Evolutionary conservation across 345 rosid species (phyloP), one percentile per base, ranked within the genome.

Genomic region (Passiflora organensis): DNA sequence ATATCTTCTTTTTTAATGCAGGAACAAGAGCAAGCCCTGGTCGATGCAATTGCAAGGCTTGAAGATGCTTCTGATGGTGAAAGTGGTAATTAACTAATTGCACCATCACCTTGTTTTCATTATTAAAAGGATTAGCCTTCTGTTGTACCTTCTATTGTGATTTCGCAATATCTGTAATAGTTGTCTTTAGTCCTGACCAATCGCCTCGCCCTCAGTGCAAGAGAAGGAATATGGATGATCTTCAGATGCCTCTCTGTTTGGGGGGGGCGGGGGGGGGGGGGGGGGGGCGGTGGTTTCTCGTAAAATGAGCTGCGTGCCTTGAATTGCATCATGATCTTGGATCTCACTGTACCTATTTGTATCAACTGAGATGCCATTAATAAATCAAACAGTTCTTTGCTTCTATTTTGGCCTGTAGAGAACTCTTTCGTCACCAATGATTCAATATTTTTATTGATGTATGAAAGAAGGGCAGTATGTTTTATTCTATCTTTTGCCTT

Each of bases 11-110:
- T 57, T 45, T 43, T 46, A 22, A 34, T 62, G 70, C 72, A 94
- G 99, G 93, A 94, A 32, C 97, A 89, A 42, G 97, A 89, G 72
- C 84, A 75, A 78, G 96, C 95, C 55, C 90, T 94, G 52, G 66
- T 85, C 14, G 85, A 80, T 20, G 99, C 97, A 39, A 94, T 94
- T 53, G 83, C 97, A 13, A 82, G 75, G 79, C 95, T 94, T 42
- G 93, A 87, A 75, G 96, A 82, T 65, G 88, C 91, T 47, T 87
- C 97, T 69, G 99, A 89, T 37, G 96, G 88, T 69, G 97, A 89
- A 82, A 89, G 97, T 55, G 99, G 97, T 85, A 89, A 87, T 37
- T 83, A 76, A 77, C 82, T 81, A 68, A 83, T 61, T 78, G 62
- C 75, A 69, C n/a, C 63, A 67, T 72, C 63, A 76, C 71, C 61